Base-by-base conservation (phyloP, 805 yeast species). In the Wickerhamomyces bovis region DNA sequence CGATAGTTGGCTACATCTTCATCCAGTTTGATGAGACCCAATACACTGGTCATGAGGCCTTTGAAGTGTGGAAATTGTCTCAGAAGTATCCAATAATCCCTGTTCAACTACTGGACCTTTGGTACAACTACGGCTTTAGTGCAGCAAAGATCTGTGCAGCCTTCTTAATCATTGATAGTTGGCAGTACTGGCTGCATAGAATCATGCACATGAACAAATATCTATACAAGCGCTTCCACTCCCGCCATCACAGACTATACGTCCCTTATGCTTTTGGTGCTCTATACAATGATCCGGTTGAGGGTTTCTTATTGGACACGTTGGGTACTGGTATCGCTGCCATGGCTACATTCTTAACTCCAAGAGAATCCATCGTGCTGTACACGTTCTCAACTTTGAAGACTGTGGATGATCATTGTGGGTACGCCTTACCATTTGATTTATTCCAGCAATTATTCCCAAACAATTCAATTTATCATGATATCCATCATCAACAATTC, bases 231-330 rank as follows among this genome's bases (percentile, higher is more conserved):
- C 70, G 80, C 44, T 87, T 88, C 73, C 99, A 94, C 66, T 89
- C 98, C 6, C 82, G 96, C 55, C 99, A 94, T 67, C 99, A 94
- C 67, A 72, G 92, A 45, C 73, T 94, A 43, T 92, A 94, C 57
- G 97, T 94, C 33, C 99, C 99, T 9, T 94, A 89, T 65, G 97
- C 98, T 1, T 90, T 76, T 66, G 99, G 99, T 44, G 99, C 99
- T 3, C 74, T 94, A 28, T 94, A 88, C 72, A 94, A 94, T 67
- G 89, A 89, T 57, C 95, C 97, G 20, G 76, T 87, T 18, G 99
- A 94, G 71, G 99, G 99, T 8, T 87, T 94, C 55, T 63, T 92
- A 47, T 75, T 94, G 58, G 99, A 94, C 67, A 88, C 98, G 12
- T 63, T 83, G 23, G 99, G 99, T 6, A 87, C 97, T 0, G 98